Base-by-base conservation (phyloP, 2,329 filamentous ascomycete genomes). In the Diaporthe aspalathi region DNA sequence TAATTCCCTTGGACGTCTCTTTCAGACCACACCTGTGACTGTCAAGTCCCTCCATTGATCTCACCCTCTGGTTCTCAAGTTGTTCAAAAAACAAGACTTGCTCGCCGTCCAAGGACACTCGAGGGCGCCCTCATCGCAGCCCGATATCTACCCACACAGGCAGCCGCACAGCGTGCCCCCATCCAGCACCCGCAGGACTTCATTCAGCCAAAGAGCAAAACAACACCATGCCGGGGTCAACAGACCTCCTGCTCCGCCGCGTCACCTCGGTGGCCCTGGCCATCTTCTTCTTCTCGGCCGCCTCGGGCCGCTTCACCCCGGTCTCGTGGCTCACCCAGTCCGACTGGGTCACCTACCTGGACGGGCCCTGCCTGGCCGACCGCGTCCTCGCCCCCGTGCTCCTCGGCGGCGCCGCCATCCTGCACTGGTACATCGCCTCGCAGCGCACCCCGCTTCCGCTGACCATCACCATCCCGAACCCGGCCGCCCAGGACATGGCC, bases 391-490 rank as follows among this genome's bases (percentile, higher is more conserved):
- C 68, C 17, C 71, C 71, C 16, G 57, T 73, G 43, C 24, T 73
- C 7, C 56, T 68, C 32, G 22, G 52, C 40, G 71, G 71, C 57
- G 71, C 71, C 45, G 43, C 65, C 32, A 24, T 68, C 27, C 71
- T 73, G 27, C 69, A 73, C 71, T 73, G 69, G 71, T 73, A 73
- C 65, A 66, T 73, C 57, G 71, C 69, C 50, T 68, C 65, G 1
- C 56, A 63, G 27, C 49, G 35, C 63, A n/a, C 35, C 43, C 49
- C 69, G 1, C 52, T 73, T 3, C 69, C 69, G 22, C 57, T 73
- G 49, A 73, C 71, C 45, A 40, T 73, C 69, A 60, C 69, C 24
- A 47, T 73, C 56, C 68, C 71, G 16, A 62, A 20, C 47, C 47
- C 68, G 4, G 68, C n/a, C 17, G 68, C n/a, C 17, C 67, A 56